Evolutionary conservation across 2,329 filamentous ascomycete genomes (phyloP).

Genomic region (Colletotrichum spaethianum): DNA sequence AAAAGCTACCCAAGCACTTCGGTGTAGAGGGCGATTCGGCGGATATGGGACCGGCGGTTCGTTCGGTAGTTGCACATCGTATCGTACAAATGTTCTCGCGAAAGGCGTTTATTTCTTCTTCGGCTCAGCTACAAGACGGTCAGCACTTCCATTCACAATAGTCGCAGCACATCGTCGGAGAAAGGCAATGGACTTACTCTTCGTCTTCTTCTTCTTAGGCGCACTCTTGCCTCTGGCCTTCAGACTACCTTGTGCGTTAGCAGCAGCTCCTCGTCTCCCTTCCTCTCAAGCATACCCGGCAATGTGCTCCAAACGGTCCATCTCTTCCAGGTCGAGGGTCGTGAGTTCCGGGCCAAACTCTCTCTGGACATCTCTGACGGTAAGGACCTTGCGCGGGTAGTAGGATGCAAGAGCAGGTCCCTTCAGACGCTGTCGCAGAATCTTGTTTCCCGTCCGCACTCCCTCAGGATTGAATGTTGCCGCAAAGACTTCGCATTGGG

Average conservation of each 20-base stretch:
- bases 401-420: slow-evolving; percentile 89
- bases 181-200: slow-evolving; percentile 38
- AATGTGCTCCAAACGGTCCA: slow-evolving; percentile 84
- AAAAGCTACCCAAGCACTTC: neutral
- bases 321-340: slow-evolving; percentile 81
- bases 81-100: slow-evolving; percentile 27
- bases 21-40: neutral
- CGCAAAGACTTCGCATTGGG: slow-evolving; percentile 92
- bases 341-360: slow-evolving; percentile 77
- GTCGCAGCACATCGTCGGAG: too few species aligned
- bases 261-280: neutral
- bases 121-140: slow-evolving; percentile 55
- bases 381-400: slow-evolving; percentile 84
- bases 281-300: slow-evolving; percentile 65
- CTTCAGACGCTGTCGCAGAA: slow-evolving; percentile 88
- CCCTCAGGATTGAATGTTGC: slow-evolving; percentile 90
- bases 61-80: slow-evolving; percentile 25
- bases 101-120: slow-evolving; percentile 51
- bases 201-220: slow-evolving; percentile 87
- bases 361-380: slow-evolving; percentile 80
- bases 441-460: slow-evolving; percentile 88
- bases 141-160: slow-evolving; percentile 47
- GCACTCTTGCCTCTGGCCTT: slow-evolving; percentile 88
- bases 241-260: slow-evolving; percentile 62
- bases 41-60: neutral